Conservation (phyloP, 1,284 basidiomycete species). For the Singerocomus inundabilis region DNA sequence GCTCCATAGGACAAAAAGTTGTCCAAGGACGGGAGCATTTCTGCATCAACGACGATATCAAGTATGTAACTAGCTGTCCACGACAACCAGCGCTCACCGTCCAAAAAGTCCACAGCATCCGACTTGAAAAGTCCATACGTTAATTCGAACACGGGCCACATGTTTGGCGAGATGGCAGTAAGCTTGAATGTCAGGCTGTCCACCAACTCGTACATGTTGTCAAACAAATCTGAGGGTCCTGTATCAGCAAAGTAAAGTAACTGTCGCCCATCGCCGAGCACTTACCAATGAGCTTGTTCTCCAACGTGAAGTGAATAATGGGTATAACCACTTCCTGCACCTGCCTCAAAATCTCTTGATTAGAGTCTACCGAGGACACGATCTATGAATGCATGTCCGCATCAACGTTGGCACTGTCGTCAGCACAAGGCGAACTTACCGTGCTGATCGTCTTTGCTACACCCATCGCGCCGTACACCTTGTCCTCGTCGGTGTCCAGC, state of each 20-base stretch:
- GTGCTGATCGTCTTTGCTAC: slow-evolving; percentile 79
- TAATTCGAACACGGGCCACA: slow-evolving; percentile 87
- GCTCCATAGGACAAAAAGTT: slow-evolving; percentile 88
- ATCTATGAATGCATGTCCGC: slow-evolving; percentile 42
- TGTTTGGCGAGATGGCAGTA: slow-evolving; percentile 69
- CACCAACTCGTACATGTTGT: slow-evolving; percentile 85
- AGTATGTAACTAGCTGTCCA: background rate
- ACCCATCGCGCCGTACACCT: slow-evolving; percentile 83
- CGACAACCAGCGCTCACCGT: slow-evolving; percentile 46
- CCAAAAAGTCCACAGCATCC: slow-evolving; percentile 83
- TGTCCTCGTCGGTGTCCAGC: slow-evolving; percentile 70
- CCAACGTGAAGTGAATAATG: slow-evolving; percentile 74
- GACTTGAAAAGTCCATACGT: slow-evolving; percentile 86
- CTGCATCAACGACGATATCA: slow-evolving; percentile 38
- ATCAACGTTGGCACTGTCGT: background rate
- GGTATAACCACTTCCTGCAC: slow-evolving; percentile 83
- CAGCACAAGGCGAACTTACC: slow-evolving; percentile 39
- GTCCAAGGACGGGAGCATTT: slow-evolving; percentile 88
- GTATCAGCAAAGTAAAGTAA: background rate
- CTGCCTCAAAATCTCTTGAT: slow-evolving; percentile 75
- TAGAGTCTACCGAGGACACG: slow-evolving; percentile 69
- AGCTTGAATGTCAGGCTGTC: slow-evolving; percentile 86
- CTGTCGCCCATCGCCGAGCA: slow-evolving; percentile 2
- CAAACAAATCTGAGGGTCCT: slow-evolving; percentile 68
- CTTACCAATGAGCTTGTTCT: slow-evolving; percentile 69